These are phyloP conservation scores for Pythium brassicae DNA, from an alignment of 352 stramenopile genomes.

Conservation along the genomic window DNA sequence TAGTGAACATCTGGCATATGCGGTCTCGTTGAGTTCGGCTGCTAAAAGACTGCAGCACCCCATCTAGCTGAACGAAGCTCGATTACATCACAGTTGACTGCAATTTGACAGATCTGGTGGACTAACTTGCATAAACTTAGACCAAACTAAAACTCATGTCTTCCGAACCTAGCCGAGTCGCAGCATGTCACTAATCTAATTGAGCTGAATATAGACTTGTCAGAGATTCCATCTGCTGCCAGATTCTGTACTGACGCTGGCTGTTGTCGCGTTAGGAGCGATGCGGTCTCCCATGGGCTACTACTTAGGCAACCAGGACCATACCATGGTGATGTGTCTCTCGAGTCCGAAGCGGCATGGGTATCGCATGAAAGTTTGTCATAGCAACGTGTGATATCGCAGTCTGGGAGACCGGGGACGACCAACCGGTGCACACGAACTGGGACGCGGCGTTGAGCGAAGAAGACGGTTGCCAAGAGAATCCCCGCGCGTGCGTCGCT, in stretches of 20 bases:
- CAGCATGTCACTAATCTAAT: too few relatives aligned
- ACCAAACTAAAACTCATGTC: neutral
- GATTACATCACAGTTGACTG: neutral
- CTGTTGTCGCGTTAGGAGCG: neutral
- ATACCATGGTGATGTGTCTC: constrained; percentile 12
- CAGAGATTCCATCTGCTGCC: neutral
- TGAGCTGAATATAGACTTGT: neutral
- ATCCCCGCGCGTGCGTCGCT: too few relatives aligned
- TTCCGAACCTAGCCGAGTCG: neutral
- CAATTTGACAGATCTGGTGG: neutral
- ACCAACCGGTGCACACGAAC: too few relatives aligned
- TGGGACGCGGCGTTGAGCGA: too few relatives aligned
- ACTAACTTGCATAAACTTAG: neutral
- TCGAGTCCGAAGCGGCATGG: constrained; percentile 13
- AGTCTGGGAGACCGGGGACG: too few relatives aligned
- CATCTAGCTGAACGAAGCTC: neutral
- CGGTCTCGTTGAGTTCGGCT: neutral
- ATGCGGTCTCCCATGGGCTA: constrained; percentile 6
- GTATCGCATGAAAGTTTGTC: constrained; percentile 20
- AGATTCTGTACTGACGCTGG: neutral
- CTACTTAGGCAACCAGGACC: constrained; percentile 14
- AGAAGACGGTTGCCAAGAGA: too few relatives aligned
- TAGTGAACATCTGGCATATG: neutral
- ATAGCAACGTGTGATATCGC: constrained; percentile 10
- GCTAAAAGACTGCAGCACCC: neutral